These are phyloP conservation scores for Trebouxia sp. DNA, from an alignment of 139 green algal species.

Conservation along the genomic window DNA sequence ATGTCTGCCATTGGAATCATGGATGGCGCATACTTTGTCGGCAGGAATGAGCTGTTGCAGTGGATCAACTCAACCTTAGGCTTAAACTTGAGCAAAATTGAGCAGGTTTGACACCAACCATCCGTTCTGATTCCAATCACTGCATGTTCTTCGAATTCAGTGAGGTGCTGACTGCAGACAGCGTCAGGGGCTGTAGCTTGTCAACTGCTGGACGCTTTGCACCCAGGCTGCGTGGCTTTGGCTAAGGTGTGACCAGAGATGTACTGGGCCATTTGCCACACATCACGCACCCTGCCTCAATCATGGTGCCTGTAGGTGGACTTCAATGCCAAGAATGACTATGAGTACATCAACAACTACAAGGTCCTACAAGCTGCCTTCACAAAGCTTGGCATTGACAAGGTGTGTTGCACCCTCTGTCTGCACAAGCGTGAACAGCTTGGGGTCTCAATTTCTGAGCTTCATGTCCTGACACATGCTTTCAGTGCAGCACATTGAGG, in stretches of 20 bases:
- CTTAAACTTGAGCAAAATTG: conserved; percentile 85
- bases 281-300: not conserved
- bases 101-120: conserved; percentile 66
- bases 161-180: conserved; percentile 55
- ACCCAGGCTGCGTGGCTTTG: conserved; percentile 84
- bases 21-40: conserved; percentile 71
- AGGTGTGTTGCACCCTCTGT: conserved; percentile 52
- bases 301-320: conserved; percentile 72
- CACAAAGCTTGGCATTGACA: conserved; percentile 87
- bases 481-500: conserved; percentile 79
- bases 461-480: not conserved
- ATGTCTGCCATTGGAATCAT: conserved; percentile 35
- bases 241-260: conserved; percentile 65
- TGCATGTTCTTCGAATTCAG: not conserved
- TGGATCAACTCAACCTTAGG: conserved; percentile 92
- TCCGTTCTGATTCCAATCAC: not conserved
- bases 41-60: conserved; percentile 76
- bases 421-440: not conserved
- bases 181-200: conserved; percentile 82
- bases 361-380: conserved; percentile 97
- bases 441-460: not conserved
- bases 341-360: conserved; percentile 97
- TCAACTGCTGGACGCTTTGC: conserved; percentile 92
- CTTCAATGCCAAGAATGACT: conserved; percentile 95
- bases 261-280: not conserved